Evolutionary conservation across 768 basidiomycete species (phyloP).

Genomic region (Lentinula aciculospora): DNA sequence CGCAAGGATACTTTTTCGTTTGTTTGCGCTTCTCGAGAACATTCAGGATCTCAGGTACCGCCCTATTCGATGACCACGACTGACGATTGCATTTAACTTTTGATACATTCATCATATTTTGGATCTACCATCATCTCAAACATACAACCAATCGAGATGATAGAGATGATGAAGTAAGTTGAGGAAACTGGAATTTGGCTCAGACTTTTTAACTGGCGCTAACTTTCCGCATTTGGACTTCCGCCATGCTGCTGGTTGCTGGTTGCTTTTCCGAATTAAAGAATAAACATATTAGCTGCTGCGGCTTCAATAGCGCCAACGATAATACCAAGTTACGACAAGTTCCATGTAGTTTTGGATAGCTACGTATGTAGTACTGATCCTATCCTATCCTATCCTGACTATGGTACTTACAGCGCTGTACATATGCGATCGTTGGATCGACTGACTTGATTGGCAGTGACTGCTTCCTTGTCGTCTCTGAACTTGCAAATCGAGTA

Average conservation of each 20-base stretch:
- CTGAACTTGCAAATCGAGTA: too few relatives aligned
- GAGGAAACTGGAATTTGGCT: constrained; percentile 3
- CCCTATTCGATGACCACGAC: background rate
- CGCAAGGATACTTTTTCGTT: background rate
- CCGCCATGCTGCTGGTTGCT: constrained; percentile 3
- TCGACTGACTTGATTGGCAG: too few relatives aligned
- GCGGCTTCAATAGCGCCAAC: too few relatives aligned
- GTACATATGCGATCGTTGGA: too few relatives aligned
- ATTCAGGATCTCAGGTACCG: background rate
- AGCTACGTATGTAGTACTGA: too few relatives aligned
- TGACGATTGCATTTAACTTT: background rate
- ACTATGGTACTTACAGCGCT: too few relatives aligned
- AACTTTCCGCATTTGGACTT: background rate
- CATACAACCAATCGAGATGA: constrained; percentile 5
- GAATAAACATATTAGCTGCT: too few relatives aligned
- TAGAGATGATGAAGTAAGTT: background rate
- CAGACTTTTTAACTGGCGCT: background rate
- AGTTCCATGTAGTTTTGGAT: too few relatives aligned
- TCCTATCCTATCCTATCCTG: too few relatives aligned
- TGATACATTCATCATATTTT: background rate
- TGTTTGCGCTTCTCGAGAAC: background rate
- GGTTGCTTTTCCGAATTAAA: too few relatives aligned
- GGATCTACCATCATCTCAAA: background rate
- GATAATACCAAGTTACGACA: too few relatives aligned
- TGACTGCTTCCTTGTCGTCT: too few relatives aligned